Base-by-base conservation (phyloP, 306 rosid genomes). In the Medicago lupulina region DNA sequence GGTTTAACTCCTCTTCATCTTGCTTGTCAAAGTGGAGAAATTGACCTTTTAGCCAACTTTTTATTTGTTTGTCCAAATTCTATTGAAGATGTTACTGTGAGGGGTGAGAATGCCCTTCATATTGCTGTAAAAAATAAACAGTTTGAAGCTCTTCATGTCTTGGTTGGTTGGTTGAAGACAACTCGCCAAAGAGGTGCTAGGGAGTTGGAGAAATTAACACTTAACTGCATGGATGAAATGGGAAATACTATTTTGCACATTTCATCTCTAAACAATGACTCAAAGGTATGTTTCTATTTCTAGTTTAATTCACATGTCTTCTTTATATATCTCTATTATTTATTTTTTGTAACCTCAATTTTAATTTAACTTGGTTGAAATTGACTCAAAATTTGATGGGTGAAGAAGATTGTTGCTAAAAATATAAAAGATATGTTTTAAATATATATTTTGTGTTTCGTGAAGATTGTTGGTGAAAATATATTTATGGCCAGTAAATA, bases 241-340 rank as follows among this genome's bases (percentile, higher is more conserved):
- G 76, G 76, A 16, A 72, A 72, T 23, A 74, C 61, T 13, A 25
- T 47, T 25, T 47, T 46, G 60, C 74, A 47, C 9, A 47, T 69
- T 47, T 23, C 25, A 4, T n/a, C 74, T 4, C 59, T 47, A 46
- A 47, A 34, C 18, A 47, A 47, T 69, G 59, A 47, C 14, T 2
- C 43, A 49, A 15, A 69, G 74, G 74, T 69, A 68, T 11, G 1
- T 4, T 28, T 3, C 31, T 28, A 0, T 3, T 28, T 23, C 1
- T 23, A 23, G 1, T 23, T 23, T 23, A 23, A 23, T 21, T 21
- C 23, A 21, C 23, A 21, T 21, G 23, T 21, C 1, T 1, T 21
- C 23, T 21, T 21, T 1, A 21, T 21, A 21, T 21, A 21, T 21
- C 23, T 21, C 23, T 21, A n/a, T n/a, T n/a, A n/a, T n/a, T n/a